Base-by-base conservation (phyloP, 495 filamentous ascomycete genomes). In the Barbatosphaeria neglecta region DNA sequence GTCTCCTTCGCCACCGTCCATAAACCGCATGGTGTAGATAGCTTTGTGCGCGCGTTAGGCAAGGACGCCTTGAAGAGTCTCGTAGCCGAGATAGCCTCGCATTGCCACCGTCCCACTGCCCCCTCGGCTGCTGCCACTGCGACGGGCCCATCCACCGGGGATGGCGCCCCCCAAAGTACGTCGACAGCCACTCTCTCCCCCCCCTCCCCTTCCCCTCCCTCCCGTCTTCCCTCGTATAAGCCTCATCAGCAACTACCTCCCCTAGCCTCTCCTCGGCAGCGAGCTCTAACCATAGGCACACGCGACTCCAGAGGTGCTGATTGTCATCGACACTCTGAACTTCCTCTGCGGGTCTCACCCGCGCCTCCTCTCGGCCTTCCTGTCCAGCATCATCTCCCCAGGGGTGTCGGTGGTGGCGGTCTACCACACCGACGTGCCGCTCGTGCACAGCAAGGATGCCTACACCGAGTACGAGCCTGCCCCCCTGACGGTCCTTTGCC, bases 1-100 rank as follows among this genome's bases (percentile, higher is more conserved):
- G 65, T 95, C 45, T 83, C 87, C n/a, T 87, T 86, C 56, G 74
- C 81, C 48, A 86, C 86, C 0, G 58, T 85, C 6, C 55, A 59
- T 10, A 78, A 75, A 39, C 75, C 78, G 10, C 63, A 62, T 7
- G 56, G 70, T 15, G 77, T 68, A 13, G 82, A 83, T 58, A 56
- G 74, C 19, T 82, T 90, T 50, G 64, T 95, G 46, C 67, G 67
- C 44, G 80, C 79, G 3, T 63, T 80, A 10, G 65, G 77, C 43
- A 84, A 85, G 55, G 63, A 58, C 2, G n/a, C n/a, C n/a, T 63
- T 81, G 10, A 50, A 64, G 1, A 51, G 57, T 1, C 63, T 87
- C 8, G 66, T 69, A 1, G 55, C 64, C 3, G 79, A 88, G 38
- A 80, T 94, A 38, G 17, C 64, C 6, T 63, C 67, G 4, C 61